Evolutionary conservation across 139 green algal species (phyloP).

Genomic region (Diplosphaera chodatii): DNA sequence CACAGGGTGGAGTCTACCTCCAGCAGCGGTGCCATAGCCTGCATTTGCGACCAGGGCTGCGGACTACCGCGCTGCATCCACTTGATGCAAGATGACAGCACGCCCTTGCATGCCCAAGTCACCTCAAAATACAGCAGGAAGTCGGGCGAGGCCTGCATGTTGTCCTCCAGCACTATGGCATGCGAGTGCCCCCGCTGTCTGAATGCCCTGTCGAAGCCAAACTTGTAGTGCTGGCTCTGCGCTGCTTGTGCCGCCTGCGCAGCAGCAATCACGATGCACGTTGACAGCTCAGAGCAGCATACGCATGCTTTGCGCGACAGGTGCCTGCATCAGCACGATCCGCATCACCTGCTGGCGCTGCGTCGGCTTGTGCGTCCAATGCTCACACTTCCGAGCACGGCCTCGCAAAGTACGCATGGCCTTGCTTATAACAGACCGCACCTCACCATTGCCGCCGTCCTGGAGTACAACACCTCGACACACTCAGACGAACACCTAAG

Average conservation of each 20-base stretch:
- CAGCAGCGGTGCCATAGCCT: constrained; percentile 32
- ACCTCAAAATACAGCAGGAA: constrained; percentile 39
- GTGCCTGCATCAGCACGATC: no score
- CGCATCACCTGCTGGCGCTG: constrained; percentile 14
- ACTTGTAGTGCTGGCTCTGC: constrained; percentile 42
- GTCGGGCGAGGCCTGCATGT: constrained; percentile 46
- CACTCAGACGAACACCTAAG: no score
- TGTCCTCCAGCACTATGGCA: constrained; percentile 42
- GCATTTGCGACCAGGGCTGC: no score
- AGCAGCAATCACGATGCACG: neutral
- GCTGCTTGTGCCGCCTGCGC: constrained; percentile 32
- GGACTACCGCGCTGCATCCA: no score
- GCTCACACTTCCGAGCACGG: constrained; percentile 14
- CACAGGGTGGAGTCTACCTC: constrained; percentile 36
- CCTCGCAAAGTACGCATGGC: no score
- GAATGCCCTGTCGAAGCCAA: constrained; percentile 29
- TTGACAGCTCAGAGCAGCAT: neutral
- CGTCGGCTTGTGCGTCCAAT: constrained; percentile 20
- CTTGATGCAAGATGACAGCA: no score
- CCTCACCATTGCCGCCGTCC: no score
- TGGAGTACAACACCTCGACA: no score
- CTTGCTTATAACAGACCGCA: no score
- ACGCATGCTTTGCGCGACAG: neutral
- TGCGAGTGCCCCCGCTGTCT: constrained; percentile 22
- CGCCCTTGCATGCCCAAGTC: no score